These are phyloP conservation scores for Articulospora tetracladia DNA, from an alignment of 495 filamentous ascomycete genomes.

Conservation along the genomic window DNA sequence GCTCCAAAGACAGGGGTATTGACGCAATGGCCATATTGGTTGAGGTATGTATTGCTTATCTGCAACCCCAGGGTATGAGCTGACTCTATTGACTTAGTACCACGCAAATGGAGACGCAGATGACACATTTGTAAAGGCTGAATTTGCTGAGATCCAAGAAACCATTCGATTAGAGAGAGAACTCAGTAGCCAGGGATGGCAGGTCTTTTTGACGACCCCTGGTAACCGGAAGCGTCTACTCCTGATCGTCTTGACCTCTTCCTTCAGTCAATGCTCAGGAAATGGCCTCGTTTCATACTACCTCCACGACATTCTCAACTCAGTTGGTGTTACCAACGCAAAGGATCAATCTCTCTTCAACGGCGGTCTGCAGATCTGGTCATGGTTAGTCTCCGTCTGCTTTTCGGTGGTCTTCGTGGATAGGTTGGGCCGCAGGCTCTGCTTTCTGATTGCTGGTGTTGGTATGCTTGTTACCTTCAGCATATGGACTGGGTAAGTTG, in stretches of 20 bases:
- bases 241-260: neutral
- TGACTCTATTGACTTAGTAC: conserved; percentile 28
- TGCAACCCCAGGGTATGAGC: neutral
- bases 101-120: conserved; percentile 31
- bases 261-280: neutral
- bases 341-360: conserved; percentile 39
- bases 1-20: conserved; percentile 59
- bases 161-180: conserved; percentile 38
- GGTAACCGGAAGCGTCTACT: neutral
- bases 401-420: conserved; percentile 15
- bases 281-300: conserved; percentile 11
- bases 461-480: neutral
- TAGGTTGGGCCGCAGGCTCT: neutral
- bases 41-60: neutral
- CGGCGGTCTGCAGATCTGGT: neutral
- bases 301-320: conserved; percentile 30
- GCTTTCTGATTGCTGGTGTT: neutral
- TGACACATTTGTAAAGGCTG: conserved; percentile 27
- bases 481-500: neutral
- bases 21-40: conserved; percentile 41
- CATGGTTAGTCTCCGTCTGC: neutral
- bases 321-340: conserved; percentile 30
- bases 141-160: conserved; percentile 30
- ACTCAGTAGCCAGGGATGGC: neutral
- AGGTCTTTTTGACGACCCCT: neutral